Evolutionary conservation across 2,329 filamentous ascomycete species (phyloP).

Genomic region (Stylonectria norvegica): DNA sequence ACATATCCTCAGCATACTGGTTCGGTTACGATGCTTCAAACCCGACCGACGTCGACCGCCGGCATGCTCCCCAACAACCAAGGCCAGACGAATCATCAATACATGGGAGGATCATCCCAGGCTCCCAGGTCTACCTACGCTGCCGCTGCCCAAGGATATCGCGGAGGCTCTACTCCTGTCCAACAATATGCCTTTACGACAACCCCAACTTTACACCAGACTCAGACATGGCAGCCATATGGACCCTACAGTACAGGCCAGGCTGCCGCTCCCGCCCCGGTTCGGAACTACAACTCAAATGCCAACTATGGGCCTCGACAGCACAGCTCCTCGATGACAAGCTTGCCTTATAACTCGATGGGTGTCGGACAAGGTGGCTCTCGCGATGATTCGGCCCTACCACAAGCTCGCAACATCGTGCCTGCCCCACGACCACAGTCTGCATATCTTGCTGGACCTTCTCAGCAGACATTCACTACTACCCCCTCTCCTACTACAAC

Average conservation of each 20-base stretch:
- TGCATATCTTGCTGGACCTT: slow-evolving; percentile 37
- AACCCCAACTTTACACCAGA: slow-evolving; percentile 62
- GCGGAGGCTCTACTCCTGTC: slow-evolving; percentile 56
- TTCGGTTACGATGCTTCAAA: slow-evolving; percentile 72
- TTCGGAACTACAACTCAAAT: slow-evolving; percentile 20
- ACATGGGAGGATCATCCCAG: slow-evolving; percentile 38
- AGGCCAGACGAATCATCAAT: slow-evolving; percentile 49
- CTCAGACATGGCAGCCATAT: slow-evolving; percentile 48
- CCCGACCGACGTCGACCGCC: slow-evolving; percentile 58
- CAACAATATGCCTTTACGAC: slow-evolving; percentile 75
- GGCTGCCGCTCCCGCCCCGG: neutral
- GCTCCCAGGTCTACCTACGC: slow-evolving; percentile 34
- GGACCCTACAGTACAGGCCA: slow-evolving; percentile 14
- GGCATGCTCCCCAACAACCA: slow-evolving; percentile 49
- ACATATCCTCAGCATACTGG: slow-evolving; percentile 72
- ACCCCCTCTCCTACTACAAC: no score
- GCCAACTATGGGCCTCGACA: slow-evolving; percentile 31
- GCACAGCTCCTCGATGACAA: slow-evolving; percentile 39
- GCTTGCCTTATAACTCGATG: slow-evolving; percentile 37
- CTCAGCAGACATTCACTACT: slow-evolving; percentile 47
- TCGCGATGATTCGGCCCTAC: slow-evolving; percentile 51
- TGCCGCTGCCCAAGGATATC: slow-evolving; percentile 49
- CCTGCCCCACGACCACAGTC: slow-evolving; percentile 43
- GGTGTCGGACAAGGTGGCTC: slow-evolving; percentile 40
- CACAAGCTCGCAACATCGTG: slow-evolving; percentile 40